phyloP scores from a whole-genome alignment of 2,329 filamentous ascomycete genomes.

The Fusarium multiceps region DNA sequence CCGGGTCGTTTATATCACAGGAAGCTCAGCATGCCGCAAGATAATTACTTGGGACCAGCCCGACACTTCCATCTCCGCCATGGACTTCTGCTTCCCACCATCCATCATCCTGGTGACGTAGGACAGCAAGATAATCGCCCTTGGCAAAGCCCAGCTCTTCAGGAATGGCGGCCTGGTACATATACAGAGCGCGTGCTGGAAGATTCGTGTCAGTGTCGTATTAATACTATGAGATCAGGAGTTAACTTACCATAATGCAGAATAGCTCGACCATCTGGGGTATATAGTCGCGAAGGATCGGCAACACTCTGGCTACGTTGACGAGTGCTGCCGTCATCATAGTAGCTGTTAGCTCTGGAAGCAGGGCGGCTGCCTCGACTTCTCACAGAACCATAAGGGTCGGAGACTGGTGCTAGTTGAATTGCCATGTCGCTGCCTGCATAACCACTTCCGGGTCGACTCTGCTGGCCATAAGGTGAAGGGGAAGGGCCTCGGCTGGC shows the following conservation, averaged over 20 bases:
- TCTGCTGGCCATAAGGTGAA: conserved; percentile 59
- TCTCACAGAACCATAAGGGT: conserved; percentile 68
- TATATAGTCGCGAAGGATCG: conserved; percentile 84
- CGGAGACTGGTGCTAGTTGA: conserved; percentile 70
- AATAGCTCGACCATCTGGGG: conserved; percentile 86
- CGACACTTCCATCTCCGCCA: conserved; percentile 68
- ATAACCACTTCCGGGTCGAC: conserved; percentile 64
- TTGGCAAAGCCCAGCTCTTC: conserved; percentile 94
- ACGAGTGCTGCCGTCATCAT: conserved; percentile 62
- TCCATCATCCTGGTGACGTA: conserved; percentile 94
- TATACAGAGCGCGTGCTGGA: conserved; percentile 89
- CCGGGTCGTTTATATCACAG: conserved; percentile 20
- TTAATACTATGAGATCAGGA: background rate
- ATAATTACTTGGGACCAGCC: conserved; percentile 76
- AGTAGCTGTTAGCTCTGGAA: conserved; percentile 65
- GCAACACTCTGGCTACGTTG: conserved; percentile 85
- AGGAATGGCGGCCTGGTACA: conserved; percentile 93
- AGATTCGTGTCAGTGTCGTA: conserved; percentile 37
- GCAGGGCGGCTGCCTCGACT: conserved; percentile 63
- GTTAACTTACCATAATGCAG: conserved; percentile 87
- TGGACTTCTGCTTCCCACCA: conserved; percentile 99
- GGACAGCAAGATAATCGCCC: conserved; percentile 88
- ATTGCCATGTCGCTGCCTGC: conserved; percentile 71
- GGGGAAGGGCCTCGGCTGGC: conserved; percentile 61
- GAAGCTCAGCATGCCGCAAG: conserved; percentile 63